Conservation (phyloP, 2,329 filamentous ascomycete species). For the Volutella citrinella region DNA sequence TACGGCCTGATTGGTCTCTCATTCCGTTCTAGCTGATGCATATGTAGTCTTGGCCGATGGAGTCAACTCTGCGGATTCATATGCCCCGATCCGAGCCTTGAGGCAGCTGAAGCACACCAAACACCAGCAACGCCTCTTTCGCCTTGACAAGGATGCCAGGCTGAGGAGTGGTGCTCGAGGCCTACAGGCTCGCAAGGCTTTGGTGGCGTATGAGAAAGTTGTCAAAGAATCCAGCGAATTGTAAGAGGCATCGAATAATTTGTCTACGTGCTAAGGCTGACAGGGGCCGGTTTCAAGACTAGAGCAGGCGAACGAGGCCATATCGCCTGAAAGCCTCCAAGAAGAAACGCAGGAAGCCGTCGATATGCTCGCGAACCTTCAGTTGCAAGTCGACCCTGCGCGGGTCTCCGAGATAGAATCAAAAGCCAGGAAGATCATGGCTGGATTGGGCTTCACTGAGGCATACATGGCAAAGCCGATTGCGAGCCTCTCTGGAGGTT, state of each 20-base stretch:
- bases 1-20: no score
- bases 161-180: conserved; percentile 74
- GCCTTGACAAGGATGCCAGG: conserved; percentile 69
- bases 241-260: conserved; percentile 34
- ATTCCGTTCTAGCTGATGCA: no score
- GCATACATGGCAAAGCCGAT: conserved; percentile 57
- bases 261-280: background rate
- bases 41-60: conserved; percentile 52
- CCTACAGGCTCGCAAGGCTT: conserved; percentile 69
- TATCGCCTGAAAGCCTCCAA: conserved; percentile 55
- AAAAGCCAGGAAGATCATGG: conserved; percentile 62
- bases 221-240: conserved; percentile 53
- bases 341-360: conserved; percentile 66
- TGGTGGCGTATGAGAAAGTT: conserved; percentile 66
- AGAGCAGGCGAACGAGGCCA: conserved; percentile 52
- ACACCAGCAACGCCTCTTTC: conserved; percentile 61
- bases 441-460: conserved; percentile 70
- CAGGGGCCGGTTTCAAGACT: conserved; percentile 27
- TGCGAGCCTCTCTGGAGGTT: conserved; percentile 70
- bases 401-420: conserved; percentile 62
- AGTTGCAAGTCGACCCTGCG: conserved; percentile 65
- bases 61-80: conserved; percentile 54
- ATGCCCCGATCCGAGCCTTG: conserved; percentile 58
- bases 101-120: conserved; percentile 61
- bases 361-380: conserved; percentile 67